phyloP scores from a whole-genome alignment of 495 filamentous ascomycete genomes.

The Daldinia bambusicola region DNA sequence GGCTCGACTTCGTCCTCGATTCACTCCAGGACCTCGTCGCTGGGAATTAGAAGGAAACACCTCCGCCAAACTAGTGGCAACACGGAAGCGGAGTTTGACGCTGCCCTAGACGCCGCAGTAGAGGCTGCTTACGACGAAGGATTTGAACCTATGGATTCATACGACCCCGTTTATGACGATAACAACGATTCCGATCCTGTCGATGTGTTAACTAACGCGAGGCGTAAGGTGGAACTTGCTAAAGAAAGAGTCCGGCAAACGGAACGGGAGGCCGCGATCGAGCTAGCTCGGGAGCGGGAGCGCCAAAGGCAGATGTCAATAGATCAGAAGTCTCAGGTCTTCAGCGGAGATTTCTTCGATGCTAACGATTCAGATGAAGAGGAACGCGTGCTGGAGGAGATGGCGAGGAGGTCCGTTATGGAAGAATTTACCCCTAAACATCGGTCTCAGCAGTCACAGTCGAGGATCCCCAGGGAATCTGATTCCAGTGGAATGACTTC shows the following conservation, averaged over 20 bases:
- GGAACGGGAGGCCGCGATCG: constrained; percentile 74
- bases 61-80: constrained; percentile 74
- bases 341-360: constrained; percentile 61
- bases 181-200: constrained; percentile 54
- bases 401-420: constrained; percentile 87
- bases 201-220: constrained; percentile 66
- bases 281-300: constrained; percentile 66
- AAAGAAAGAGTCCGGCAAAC: constrained; percentile 82
- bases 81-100: constrained; percentile 93
- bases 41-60: constrained; percentile 72
- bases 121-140: constrained; percentile 97
- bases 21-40: constrained; percentile 78
- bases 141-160: constrained; percentile 75
- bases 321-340: constrained; percentile 39
- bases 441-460: constrained; percentile 46
- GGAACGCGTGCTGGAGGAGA: constrained; percentile 90
- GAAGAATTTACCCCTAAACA: constrained; percentile 80
- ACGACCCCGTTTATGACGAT: constrained; percentile 46
- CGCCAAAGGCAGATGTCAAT: constrained; percentile 53
- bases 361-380: constrained; percentile 89
- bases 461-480: constrained; percentile 85
- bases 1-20: constrained; percentile 83
- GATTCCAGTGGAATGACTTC: constrained; percentile 86
- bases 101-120: constrained; percentile 93
- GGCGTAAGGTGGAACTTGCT: constrained; percentile 78